Evolutionary conservation across 2,329 filamentous ascomycete species (phyloP), one percentile per base, ranked within the genome.

Genomic region (Orbilia oligospora): DNA sequence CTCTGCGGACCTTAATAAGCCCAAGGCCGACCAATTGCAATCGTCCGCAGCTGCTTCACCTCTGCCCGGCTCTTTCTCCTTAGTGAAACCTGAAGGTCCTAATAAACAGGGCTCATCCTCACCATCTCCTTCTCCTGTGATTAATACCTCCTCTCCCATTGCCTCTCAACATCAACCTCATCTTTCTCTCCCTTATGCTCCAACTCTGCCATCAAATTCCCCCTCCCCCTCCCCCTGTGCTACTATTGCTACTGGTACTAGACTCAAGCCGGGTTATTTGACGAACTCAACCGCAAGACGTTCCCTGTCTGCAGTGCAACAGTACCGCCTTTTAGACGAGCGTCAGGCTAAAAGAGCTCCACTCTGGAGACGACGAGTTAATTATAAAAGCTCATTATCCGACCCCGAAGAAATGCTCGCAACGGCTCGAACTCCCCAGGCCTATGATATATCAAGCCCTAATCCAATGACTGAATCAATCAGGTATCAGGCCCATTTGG

Each of bases 371-470:
- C 68, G 75, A 68, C 61, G 75, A 72, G 75, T 78, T 49, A 78
- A 78, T 78, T 78, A 72, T 72, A 78, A 72, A 58, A 56, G 55
- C 75, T 78, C 75, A 78, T 72, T 78, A 68, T 49, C 63, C 68
- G 75, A 78, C 68, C 63, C 44, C 63, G 75, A 78, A 65, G 75
- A 78, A 78, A 78, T 78, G 75, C 75, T 78, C 75, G 75, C 75
- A 67, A 78, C 75, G 3, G 75, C 75, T 55, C 68, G 75, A 27
- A 61, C 75, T 44, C 44, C n/a, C 16, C 75, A 78, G 48, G 68
- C 75, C 5, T 72, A 72, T 56, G 68, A 78, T 38, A 55, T 78
- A 55, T 56, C 75, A 24, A 68, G 64, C 67, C 44, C 67, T 63
- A 68, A 41, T 56, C n/a, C 72, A 66, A 77, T 71, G 72, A 71